phyloP scores from a whole-genome alignment of 176 grass and related monocot genomes.

The Oryza nivara region DNA sequence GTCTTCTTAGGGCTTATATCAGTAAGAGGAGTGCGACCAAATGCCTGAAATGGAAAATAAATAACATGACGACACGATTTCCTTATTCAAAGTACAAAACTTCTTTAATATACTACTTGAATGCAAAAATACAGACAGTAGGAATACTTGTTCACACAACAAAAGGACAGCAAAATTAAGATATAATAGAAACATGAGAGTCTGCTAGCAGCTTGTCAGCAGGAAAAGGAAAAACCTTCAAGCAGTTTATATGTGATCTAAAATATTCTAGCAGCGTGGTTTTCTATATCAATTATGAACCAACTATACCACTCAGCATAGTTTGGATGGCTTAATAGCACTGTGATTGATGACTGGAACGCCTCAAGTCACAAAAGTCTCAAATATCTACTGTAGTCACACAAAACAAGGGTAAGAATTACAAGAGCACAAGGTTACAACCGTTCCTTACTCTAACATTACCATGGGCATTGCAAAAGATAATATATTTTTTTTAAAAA shows the following conservation, averaged over 20 bases:
- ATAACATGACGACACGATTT: constrained; percentile 25
- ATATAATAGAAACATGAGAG: constrained; percentile 3
- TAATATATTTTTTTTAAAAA: neutral
- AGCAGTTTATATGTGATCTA: constrained; percentile 3
- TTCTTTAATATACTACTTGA: constrained; percentile 7
- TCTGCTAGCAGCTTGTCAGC: constrained; percentile 3
- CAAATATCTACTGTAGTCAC: neutral
- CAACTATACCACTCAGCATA: neutral
- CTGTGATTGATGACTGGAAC: neutral
- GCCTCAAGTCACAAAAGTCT: neutral
- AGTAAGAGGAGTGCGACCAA: constrained; percentile 88
- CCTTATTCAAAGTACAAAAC: constrained; percentile 40
- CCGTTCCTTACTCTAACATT: constrained; percentile 14
- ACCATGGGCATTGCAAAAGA: constrained; percentile 5
- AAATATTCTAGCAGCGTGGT: neutral
- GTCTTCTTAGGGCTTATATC: constrained; percentile 96
- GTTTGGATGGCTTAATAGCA: neutral
- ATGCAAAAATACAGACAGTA: constrained; percentile 10
- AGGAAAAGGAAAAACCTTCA: neutral
- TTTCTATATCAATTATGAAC: neutral
- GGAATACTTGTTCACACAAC: constrained; percentile 1
- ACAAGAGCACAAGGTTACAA: constrained; percentile 12
- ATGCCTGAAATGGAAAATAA: constrained; percentile 65
- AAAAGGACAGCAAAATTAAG: constrained; percentile 4
- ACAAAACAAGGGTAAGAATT: neutral